A percentile compares a stretch with the other conserved stretches of the same genome.
Evolutionary conservation across 352 stramenopile species (phyloP).

Genomic region (Blastocystis sp.): DNA sequence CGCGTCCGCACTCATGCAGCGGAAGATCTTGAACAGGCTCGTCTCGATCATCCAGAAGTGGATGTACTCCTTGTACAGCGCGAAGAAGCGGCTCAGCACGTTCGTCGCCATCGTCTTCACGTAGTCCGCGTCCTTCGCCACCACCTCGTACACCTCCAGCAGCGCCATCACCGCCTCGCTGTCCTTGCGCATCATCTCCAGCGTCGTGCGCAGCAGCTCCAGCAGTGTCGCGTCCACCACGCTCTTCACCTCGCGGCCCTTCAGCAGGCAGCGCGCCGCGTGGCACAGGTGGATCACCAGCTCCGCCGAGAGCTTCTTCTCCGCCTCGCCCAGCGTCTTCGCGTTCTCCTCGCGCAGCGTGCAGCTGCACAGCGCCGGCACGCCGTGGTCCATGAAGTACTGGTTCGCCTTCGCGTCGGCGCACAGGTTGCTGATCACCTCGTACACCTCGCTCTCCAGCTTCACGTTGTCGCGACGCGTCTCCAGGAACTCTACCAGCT

Average conservation of each 20-base stretch:
- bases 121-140: conserved; percentile 58
- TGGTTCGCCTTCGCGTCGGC: conserved; percentile 4
- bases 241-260: conserved; percentile 25
- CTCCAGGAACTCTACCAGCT: conserved; percentile 26
- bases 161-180: conserved; percentile 27
- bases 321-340: conserved; percentile 15
- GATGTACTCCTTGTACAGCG: conserved; percentile 61
- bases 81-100: conserved; percentile 21
- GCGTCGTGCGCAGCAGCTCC: conserved; percentile 10
- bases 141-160: conserved; percentile 33
- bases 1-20: conserved; percentile 21
- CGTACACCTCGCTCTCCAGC: conserved; percentile 38
- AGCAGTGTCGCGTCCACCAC: conserved; percentile 32
- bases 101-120: not conserved
- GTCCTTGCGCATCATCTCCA: conserved; percentile 12
- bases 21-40: conserved; percentile 66
- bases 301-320: conserved; percentile 21
- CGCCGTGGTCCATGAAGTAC: conserved; percentile 43
- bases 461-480: conserved; percentile 41
- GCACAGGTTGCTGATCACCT: conserved; percentile 21
- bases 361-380: conserved; percentile 7
- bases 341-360: conserved; percentile 49
- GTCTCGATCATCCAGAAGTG: conserved; percentile 56
- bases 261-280: conserved; percentile 37
- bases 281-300: conserved; percentile 49